Evolutionary conservation across 305 asterid species (phyloP).

Genomic region (Stenogyne calaminthoides): DNA sequence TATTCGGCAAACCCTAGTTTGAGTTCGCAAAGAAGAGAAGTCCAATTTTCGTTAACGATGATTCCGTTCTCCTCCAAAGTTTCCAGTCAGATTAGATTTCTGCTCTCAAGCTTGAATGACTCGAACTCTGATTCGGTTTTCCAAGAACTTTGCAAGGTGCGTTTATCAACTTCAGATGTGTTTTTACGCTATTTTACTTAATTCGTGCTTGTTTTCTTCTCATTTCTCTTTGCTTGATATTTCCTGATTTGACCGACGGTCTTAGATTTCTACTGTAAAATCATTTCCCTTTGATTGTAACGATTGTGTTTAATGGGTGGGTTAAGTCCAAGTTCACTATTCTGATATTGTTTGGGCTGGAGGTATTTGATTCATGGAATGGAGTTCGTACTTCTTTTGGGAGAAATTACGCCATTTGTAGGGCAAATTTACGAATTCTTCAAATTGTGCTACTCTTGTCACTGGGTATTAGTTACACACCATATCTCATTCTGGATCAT

Average conservation of each 20-base stretch:
- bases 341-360: conserved; percentile 16
- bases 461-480: background rate
- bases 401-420: background rate
- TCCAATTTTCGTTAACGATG: conserved; percentile 43
- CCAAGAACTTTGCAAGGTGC: conserved; percentile 74
- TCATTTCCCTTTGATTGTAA: background rate
- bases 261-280: conserved; percentile 26
- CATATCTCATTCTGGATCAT: background rate
- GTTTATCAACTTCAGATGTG: background rate
- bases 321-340: conserved; percentile 3
- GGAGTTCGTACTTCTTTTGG: conserved; percentile 1
- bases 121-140: conserved; percentile 75
- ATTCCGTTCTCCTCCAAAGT: conserved; percentile 60
- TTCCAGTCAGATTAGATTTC: conserved; percentile 69
- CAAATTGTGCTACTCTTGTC: background rate
- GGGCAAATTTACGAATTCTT: conserved; percentile 1
- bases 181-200: background rate
- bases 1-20: conserved; percentile 43
- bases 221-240: background rate
- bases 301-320: conserved; percentile 14
- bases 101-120: conserved; percentile 71
- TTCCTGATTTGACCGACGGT: conserved; percentile 16
- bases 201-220: background rate
- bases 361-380: conserved; percentile 16
- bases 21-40: conserved; percentile 3